Percentiles rank a stretch among this genome's conserved stretches.
phyloP scores from a whole-genome alignment of 177 flowering plant species.

The Tripterygium wilfordii region DNA sequence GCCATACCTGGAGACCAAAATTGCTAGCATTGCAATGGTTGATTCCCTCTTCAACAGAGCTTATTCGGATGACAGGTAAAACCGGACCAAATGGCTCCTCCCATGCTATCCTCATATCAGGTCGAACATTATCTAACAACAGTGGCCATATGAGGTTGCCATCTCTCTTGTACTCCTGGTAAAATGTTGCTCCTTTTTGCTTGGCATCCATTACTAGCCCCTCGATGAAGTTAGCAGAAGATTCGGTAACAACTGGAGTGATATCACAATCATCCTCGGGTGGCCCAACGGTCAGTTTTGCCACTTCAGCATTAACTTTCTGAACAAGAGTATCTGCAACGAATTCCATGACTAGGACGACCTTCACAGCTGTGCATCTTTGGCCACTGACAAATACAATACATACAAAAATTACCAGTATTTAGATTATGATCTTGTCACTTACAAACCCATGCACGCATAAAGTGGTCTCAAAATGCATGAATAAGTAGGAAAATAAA shows the following conservation, averaged over 20 bases:
- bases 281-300: constrained; percentile 78
- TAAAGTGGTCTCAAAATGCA: too few species aligned
- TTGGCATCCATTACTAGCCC: constrained; percentile 91
- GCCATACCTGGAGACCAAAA: constrained; percentile 94
- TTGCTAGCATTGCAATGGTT: constrained; percentile 99
- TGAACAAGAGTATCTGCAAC: constrained; percentile 83
- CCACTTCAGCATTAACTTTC: constrained; percentile 81
- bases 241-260: constrained; percentile 95
- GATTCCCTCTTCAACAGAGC: constrained; percentile 88
- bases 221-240: constrained; percentile 93
- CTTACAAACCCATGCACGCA: too few species aligned
- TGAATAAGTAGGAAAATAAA: not conserved
- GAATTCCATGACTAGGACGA: constrained; percentile 87
- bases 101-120: constrained; percentile 99
- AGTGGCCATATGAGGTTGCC: constrained; percentile 99
- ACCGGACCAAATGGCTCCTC: constrained; percentile 99
- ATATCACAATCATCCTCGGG: constrained; percentile 93
- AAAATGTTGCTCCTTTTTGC: constrained; percentile 88
- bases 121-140: constrained; percentile 82
- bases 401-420: too few species aligned
- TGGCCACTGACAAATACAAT: constrained; percentile 99
- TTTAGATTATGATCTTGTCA: too few species aligned
- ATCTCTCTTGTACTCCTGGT: constrained; percentile 88
- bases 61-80: constrained; percentile 85
- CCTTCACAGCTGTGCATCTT: constrained; percentile 97